Percentiles rank a stretch among this genome's conserved stretches.
These are phyloP conservation scores for Zygosaccharomyces bisporus DNA, from an alignment of 805 yeast species.

Conservation along the genomic window DNA sequence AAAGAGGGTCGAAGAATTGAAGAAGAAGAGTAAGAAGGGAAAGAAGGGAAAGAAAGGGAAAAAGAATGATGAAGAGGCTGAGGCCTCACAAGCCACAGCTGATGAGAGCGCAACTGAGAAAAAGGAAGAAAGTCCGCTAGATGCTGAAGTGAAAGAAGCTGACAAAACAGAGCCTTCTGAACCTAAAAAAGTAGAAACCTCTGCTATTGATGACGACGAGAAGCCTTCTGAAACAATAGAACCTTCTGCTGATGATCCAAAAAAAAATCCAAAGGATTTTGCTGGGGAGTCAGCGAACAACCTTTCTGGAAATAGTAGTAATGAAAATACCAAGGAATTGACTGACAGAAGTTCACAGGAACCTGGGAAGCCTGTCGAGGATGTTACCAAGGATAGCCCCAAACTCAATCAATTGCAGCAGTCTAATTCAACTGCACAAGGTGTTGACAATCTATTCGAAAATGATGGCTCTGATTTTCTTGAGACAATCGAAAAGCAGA, in stretches of 20 bases:
- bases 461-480: conserved; percentile 28
- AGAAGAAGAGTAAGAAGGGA: conserved; percentile 52
- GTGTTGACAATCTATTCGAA: conserved; percentile 3
- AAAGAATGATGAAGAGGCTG: conserved; percentile 19
- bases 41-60: conserved; percentile 40
- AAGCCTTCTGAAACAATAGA: background rate
- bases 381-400: background rate
- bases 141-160: conserved; percentile 12
- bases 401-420: background rate
- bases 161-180: conserved; percentile 9
- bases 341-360: too few relatives aligned
- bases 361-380: background rate
- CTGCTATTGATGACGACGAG: conserved; percentile 6
- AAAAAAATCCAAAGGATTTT: background rate
- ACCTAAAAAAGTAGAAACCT: background rate
- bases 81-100: conserved; percentile 7
- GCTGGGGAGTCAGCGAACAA: background rate
- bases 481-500: conserved; percentile 31
- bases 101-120: conserved; percentile 39
- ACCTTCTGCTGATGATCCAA: background rate
- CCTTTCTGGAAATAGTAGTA: background rate
- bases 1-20: conserved; percentile 67
- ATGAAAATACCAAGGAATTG: too few relatives aligned
- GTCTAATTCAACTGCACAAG: background rate
- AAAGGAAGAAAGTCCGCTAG: conserved; percentile 20